Percentiles rank a stretch among this genome's conserved stretches.
These are phyloP conservation scores for Arthrinium phaeospermum DNA, from an alignment of 2,329 filamentous ascomycete genomes.

Conservation along the genomic window DNA sequence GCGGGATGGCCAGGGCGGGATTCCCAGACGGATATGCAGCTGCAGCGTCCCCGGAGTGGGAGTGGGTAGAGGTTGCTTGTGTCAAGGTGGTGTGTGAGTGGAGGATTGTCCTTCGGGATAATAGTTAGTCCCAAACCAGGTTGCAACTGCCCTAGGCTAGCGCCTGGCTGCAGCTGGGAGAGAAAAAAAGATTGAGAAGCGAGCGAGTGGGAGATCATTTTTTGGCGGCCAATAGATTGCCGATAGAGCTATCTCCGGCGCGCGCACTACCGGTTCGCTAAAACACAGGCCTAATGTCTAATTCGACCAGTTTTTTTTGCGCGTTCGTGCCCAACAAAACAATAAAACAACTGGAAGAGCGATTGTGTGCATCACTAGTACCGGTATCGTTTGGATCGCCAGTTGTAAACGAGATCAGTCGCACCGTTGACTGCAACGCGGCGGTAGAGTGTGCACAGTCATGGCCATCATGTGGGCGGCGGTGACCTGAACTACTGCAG, in stretches of 20 bases:
- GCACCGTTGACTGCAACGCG: not conserved
- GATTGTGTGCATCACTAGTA: slow-evolving; percentile 1
- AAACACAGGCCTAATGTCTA: not conserved
- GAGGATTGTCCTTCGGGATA: not conserved
- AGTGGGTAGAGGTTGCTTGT: not conserved
- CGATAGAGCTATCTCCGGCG: slow-evolving; percentile 11
- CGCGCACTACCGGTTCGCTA: not conserved
- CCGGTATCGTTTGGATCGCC: not conserved
- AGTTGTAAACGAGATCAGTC: not conserved
- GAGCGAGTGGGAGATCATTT: no score
- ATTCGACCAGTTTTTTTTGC: not conserved
- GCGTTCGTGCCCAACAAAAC: not conserved
- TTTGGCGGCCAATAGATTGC: slow-evolving; percentile 10
- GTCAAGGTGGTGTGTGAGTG: slow-evolving; percentile 1
- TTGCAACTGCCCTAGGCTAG: not conserved
- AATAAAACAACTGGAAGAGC: not conserved
- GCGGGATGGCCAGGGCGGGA: not conserved
- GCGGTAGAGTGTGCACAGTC: not conserved
- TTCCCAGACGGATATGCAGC: slow-evolving; percentile 12
- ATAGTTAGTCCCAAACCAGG: slow-evolving; percentile 7
- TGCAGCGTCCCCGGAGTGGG: slow-evolving; percentile 11
- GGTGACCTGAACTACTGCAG: slow-evolving; percentile 13
- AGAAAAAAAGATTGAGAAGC: not conserved
- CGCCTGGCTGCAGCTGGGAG: not conserved
- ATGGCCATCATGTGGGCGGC: not conserved